Percentiles rank a stretch among this genome's conserved stretches.
phyloP scores from a whole-genome alignment of 331 rosid genomes.

The Cydonia oblonga region DNA sequence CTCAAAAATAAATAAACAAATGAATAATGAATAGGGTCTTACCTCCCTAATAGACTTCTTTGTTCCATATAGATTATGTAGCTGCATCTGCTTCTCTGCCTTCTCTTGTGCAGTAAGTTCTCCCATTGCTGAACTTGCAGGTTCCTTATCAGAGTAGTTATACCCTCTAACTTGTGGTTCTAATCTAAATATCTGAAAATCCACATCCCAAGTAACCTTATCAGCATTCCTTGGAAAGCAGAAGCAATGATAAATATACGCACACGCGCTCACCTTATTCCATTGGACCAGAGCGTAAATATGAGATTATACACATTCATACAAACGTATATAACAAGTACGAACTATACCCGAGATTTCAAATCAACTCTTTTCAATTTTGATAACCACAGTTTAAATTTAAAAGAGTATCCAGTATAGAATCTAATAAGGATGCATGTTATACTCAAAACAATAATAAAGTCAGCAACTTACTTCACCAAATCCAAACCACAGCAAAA shows the following conservation, averaged over 20 bases:
- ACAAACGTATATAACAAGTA: background rate
- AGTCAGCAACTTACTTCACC: background rate
- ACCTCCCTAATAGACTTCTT: conserved; percentile 47
- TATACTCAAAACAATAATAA: background rate
- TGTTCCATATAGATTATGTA: conserved; percentile 44
- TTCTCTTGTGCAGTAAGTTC: conserved; percentile 30
- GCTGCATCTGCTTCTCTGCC: conserved; percentile 13
- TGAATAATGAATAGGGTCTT: background rate
- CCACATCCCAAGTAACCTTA: background rate
- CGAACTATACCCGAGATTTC: background rate
- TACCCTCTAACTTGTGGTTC: conserved; percentile 56
- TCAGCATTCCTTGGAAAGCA: conserved; percentile 1
- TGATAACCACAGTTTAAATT: background rate
- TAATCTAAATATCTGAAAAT: conserved; percentile 66
- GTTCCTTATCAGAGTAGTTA: conserved; percentile 22
- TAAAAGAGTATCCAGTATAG: background rate
- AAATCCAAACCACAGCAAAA: background rate
- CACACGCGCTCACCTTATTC: background rate
- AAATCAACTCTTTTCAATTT: background rate
- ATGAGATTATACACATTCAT: background rate
- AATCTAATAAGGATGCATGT: background rate
- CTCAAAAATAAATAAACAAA: background rate
- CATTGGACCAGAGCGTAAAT: background rate
- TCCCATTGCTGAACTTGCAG: conserved; percentile 20
- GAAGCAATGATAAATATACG: background rate